Base-by-base conservation (phyloP, 345 rosid genomes). In the Iberis pinnata region DNA sequence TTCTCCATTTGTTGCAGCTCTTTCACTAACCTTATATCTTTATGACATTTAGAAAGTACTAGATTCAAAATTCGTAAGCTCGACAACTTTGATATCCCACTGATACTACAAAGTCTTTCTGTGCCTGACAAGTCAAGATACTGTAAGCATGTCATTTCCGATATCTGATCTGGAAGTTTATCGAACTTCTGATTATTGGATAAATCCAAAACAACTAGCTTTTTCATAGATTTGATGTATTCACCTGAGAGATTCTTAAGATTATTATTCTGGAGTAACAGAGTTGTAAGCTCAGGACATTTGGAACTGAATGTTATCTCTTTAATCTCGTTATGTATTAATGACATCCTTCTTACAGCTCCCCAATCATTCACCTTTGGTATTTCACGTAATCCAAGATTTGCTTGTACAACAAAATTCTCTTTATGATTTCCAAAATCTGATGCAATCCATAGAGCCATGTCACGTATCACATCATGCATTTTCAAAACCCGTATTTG, bases 381-480 rank as follows among this genome's bases (percentile, higher is more conserved):
- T 33, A 56, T 7, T 25, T 37, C 39, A 5, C 14, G 8, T 48
- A 47, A 37, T 0, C 56, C 56, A 13, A 48, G 38, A 9, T 56
- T 18, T 0, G 38, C 47, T 60, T 18, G 18, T 4, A 48, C 56
- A 3, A 36, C 11, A 1, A 2, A 37, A 3, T 2, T 12, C 2
- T 59, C 64, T 36, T 59, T 35, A 16, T 48, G 7, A 2, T 48
- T 8, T 9, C 41, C 57, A 1, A 38, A 25, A 38, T 49, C 41
- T n/a, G 56, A 49, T 2, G 49, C 19, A 8, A 72, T 70, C 73
- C 75, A 64, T 29, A 75, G 25, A 0, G 79, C 77, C 49, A 74
- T 64, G 13, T 77, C 79, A 13, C 72, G 32, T 1, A 72, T 65
- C 10, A 75, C 56, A 24, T 55, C 70, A 33, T 78, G 78, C 76